Evolutionary conservation across 2,329 filamentous ascomycete species (phyloP).

Genomic region (Tolypocladium ovalisporum): DNA sequence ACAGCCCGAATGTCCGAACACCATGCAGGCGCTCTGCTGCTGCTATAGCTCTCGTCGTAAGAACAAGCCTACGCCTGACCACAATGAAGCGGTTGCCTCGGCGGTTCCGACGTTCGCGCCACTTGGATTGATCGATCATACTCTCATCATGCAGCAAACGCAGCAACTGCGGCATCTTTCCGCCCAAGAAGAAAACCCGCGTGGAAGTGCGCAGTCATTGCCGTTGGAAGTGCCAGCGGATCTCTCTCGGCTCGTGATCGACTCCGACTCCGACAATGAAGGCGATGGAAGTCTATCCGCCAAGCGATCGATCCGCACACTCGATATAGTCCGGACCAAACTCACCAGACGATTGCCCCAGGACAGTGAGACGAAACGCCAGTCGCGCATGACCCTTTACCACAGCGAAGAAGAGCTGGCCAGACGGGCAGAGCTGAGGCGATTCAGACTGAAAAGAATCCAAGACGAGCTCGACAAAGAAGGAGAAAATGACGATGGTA

Average conservation of each 20-base stretch:
- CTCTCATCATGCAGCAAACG: not conserved
- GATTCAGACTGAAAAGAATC: constrained; percentile 45
- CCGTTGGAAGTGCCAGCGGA: constrained; percentile 12
- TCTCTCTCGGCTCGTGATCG: constrained; percentile 19
- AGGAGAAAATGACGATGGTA: constrained; percentile 22
- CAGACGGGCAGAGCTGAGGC: constrained; percentile 43
- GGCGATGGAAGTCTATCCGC: constrained; percentile 13
- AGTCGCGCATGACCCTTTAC: constrained; percentile 29
- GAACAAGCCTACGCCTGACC: not conserved
- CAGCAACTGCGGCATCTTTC: not conserved
- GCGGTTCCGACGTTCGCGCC: not conserved
- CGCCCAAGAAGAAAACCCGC: not conserved
- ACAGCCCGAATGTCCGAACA: not conserved
- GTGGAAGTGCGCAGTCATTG: constrained; percentile 2
- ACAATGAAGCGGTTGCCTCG: not conserved
- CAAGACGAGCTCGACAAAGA: constrained; percentile 44
- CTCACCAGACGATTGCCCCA: constrained; percentile 35
- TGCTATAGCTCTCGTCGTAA: constrained; percentile 11
- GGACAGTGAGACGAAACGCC: constrained; percentile 27
- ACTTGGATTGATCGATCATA: not conserved
- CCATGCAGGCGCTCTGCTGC: constrained; percentile 13
- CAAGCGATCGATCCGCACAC: constrained; percentile 24
- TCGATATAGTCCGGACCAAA: constrained; percentile 33
- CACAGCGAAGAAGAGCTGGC: constrained; percentile 42
- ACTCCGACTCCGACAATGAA: constrained; percentile 31